phyloP scores from a whole-genome alignment of 148 eudicot genomes.

The Chenopodium album region DNA sequence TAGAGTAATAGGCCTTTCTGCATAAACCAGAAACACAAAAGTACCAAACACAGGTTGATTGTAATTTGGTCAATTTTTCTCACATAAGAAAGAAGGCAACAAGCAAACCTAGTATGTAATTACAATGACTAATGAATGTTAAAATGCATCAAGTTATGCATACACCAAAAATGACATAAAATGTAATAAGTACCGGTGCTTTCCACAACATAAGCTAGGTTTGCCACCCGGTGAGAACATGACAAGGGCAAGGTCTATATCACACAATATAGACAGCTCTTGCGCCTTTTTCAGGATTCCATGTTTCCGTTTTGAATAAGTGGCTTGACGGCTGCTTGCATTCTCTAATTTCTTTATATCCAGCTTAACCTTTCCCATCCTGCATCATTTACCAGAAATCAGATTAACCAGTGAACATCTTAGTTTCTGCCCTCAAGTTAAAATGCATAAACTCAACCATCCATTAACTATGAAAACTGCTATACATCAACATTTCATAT shows the following conservation, averaged over 20 bases:
- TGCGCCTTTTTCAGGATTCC: constrained; percentile 44
- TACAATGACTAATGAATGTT: background rate
- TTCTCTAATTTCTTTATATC: constrained; percentile 40
- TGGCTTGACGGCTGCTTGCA: constrained; percentile 37
- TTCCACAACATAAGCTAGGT: constrained; percentile 30
- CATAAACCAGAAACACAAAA: background rate
- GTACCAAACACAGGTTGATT: background rate
- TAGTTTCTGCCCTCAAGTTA: background rate
- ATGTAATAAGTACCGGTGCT: constrained; percentile 17
- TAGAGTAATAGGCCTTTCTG: background rate
- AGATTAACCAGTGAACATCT: too few species aligned
- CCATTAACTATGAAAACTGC: background rate
- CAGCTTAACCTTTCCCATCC: constrained; percentile 47
- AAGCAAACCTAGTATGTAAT: background rate
- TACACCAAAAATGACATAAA: background rate
- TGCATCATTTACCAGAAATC: constrained; percentile 16
- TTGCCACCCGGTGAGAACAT: constrained; percentile 46
- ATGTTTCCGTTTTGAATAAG: constrained; percentile 41
- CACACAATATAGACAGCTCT: constrained; percentile 40
- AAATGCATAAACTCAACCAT: background rate
- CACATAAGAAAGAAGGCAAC: background rate
- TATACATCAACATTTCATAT: too few species aligned
- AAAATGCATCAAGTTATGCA: background rate
- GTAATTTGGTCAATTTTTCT: background rate
- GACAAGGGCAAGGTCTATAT: constrained; percentile 37